Evolutionary conservation across 352 stramenopile species (phyloP).

Genomic region (Globisporangium acanthophoron): DNA sequence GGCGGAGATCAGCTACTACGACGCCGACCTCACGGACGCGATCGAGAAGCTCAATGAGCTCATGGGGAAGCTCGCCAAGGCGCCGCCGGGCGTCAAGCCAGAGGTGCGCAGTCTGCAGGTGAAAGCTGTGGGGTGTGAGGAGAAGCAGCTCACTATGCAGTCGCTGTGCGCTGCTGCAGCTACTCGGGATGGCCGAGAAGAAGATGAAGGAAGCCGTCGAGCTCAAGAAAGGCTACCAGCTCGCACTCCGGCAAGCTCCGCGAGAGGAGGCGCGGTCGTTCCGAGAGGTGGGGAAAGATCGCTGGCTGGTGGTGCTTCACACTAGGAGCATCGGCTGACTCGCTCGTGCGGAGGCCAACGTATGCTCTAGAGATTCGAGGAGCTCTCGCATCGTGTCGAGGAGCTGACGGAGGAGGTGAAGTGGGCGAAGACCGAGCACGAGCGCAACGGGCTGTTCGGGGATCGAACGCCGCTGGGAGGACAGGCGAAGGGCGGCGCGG

Average conservation of each 20-base stretch:
- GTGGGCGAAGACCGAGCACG: constrained; percentile 75
- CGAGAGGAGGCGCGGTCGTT: constrained; percentile 62
- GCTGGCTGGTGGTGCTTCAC: not conserved
- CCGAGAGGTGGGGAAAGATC: constrained; percentile 36
- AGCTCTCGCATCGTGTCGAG: constrained; percentile 71
- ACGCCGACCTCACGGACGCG: constrained; percentile 77
- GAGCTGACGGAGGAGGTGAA: constrained; percentile 76
- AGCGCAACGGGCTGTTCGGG: constrained; percentile 72
- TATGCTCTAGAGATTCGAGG: constrained; percentile 69
- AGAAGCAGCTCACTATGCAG: constrained; percentile 1
- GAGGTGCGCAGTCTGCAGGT: constrained; percentile 28
- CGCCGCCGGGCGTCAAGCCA: constrained; percentile 55
- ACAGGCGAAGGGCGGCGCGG: constrained; percentile 13
- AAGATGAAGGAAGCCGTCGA: constrained; percentile 82
- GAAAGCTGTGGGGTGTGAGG: not conserved
- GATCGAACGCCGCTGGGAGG: constrained; percentile 34
- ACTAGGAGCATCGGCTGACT: not conserved
- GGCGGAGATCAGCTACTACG: constrained; percentile 87
- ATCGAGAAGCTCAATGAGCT: constrained; percentile 82
- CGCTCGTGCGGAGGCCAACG: not conserved
- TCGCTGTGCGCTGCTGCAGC: constrained; percentile 19
- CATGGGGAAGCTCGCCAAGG: constrained; percentile 80
- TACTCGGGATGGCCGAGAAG: constrained; percentile 72
- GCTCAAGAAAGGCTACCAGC: constrained; percentile 83
- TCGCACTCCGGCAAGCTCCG: constrained; percentile 69